Base-by-base conservation (phyloP, 2,329 filamentous ascomycete genomes). In the Stylonectria norvegica region DNA sequence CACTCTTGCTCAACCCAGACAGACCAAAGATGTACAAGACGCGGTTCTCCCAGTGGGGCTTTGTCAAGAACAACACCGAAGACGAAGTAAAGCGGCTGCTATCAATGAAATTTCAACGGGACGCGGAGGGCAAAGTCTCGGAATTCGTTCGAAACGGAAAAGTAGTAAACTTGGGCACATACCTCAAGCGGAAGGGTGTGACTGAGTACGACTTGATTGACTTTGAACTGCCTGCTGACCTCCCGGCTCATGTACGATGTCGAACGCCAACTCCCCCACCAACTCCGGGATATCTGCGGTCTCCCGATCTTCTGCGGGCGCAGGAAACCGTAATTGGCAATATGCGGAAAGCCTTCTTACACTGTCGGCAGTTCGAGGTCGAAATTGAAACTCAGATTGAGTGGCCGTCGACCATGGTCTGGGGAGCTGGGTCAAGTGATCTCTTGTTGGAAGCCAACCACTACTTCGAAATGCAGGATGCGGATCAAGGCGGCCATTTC, bases 1-100 rank as follows among this genome's bases (percentile, higher is more conserved):
- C 11, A 15, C 18, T 30, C 31, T 44, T 33, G 38, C 54, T 60
- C 34, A 58, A 46, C 30, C 20, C 8, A 20, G 16, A 4, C 34
- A 75, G 72, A 14, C 70, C 72, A 14, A 73, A 75, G 48, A 76
- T 76, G 72, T 76, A 76, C 56, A 76, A 76, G 52, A 74, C 72
- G n/a, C 63, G 72, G 17, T 75, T 75, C 50, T 73, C 73, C 11
- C 71, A 75, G 45, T 76, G 72, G 72, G 72, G 72, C 0, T 76
- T 76, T 45, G 72, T 71, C 28, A 76, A 76, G 59, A 75, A 76
- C 43, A 75, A 75, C 45, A 75, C 71, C 29, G 72, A 75, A 42
- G 71, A 73, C 18, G 72, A 75, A 41, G 71, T 75, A 6, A 72
- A 73, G 52, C 63, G 67, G 14, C 60, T 76, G 35, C 57, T 76